Percentiles rank a stretch among this genome's conserved stretches.
phyloP scores from a whole-genome alignment of 805 yeast species.

The Scheffersomyces ergatensis region DNA sequence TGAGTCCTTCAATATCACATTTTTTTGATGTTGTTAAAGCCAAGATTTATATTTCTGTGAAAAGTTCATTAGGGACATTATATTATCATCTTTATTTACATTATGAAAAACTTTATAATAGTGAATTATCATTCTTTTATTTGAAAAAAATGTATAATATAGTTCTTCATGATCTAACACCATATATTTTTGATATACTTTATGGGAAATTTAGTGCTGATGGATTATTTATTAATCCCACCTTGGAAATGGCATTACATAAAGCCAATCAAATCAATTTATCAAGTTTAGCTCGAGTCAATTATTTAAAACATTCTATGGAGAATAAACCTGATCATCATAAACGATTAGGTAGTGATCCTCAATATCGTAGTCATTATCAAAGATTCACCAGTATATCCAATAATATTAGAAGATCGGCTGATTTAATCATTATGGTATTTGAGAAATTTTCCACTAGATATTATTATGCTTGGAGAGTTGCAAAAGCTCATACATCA shows the following conservation, averaged over 20 bases:
- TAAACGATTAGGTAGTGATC: conserved; percentile 6
- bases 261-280: conserved; percentile 26
- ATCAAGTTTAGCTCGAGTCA: conserved; percentile 17
- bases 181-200: conserved; percentile 26
- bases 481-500: conserved; percentile 51
- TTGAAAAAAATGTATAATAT: conserved; percentile 25
- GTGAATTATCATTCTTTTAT: conserved; percentile 28
- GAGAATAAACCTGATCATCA: conserved; percentile 11
- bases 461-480: conserved; percentile 65
- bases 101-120: conserved; percentile 28
- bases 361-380: conserved; percentile 6
- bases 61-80: conserved; percentile 11
- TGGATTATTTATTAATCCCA: conserved; percentile 34
- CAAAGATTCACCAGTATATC: conserved; percentile 4
- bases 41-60: conserved; percentile 9
- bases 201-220: conserved; percentile 24
- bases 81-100: conserved; percentile 35
- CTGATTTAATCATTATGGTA: conserved; percentile 12
- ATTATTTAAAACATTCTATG: conserved; percentile 5
- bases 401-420: conserved; percentile 8
- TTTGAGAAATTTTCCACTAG: conserved; percentile 44
- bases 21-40: conserved; percentile 6
- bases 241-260: conserved; percentile 34
- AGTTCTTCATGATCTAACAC: conserved; percentile 27
- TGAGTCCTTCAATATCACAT: conserved; percentile 2